Evolutionary conservation across 208 protist species (phyloP).

Genomic region (Leishmania tarentolae): DNA sequence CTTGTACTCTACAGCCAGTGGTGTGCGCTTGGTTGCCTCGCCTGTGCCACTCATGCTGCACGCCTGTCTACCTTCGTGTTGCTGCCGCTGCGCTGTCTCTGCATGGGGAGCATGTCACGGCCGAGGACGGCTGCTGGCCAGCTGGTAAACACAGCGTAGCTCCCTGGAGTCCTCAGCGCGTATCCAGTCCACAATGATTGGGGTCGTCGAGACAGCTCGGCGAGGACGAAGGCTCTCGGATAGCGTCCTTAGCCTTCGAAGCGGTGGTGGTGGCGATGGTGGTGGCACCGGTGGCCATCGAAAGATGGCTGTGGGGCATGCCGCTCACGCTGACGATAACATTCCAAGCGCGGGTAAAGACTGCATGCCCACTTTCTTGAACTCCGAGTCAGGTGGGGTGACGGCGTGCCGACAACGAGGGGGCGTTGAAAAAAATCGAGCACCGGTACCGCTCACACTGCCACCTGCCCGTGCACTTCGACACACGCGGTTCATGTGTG

Average conservation of each 20-base stretch:
- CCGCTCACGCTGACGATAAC: slow-evolving; percentile 34
- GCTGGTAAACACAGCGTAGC: slow-evolving; percentile 16
- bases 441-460: too few species aligned
- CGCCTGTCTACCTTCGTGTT: background rate
- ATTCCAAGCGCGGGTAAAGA: slow-evolving; percentile 23
- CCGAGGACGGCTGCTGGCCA: slow-evolving; percentile 6
- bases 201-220: background rate
- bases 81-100: background rate
- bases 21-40: background rate
- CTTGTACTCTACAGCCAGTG: too few species aligned
- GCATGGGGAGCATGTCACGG: background rate
- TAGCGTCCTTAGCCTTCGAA: background rate
- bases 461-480: too few species aligned
- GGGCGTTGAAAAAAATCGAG: background rate
- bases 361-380: slow-evolving; percentile 10
- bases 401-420: background rate
- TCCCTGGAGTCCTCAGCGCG: slow-evolving; percentile 9
- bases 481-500: too few species aligned
- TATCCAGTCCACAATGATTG: background rate
- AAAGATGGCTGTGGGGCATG: slow-evolving; percentile 36
- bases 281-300: slow-evolving; percentile 5
- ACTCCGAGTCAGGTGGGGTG: slow-evolving; percentile 1
- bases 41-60: background rate
- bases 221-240: background rate
- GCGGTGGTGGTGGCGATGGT: background rate